A percentile compares a stretch with the other conserved stretches of the same genome.
Evolutionary conservation across 2,329 filamentous ascomycete species (phyloP).

Genomic region (Clathrospora elynae): DNA sequence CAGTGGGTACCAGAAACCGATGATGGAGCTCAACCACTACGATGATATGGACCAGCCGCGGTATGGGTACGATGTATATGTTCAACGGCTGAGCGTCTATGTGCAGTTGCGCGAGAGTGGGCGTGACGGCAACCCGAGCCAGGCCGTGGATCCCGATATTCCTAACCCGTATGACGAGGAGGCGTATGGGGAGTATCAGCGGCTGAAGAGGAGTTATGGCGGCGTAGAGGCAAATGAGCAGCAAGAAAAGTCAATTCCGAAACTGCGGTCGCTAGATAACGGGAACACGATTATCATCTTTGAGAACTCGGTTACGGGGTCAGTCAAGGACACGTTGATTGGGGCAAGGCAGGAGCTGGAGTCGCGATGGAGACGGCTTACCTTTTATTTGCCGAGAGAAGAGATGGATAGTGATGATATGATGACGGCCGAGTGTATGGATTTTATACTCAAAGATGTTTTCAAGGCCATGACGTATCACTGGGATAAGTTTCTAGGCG

Average conservation of each 20-base stretch:
- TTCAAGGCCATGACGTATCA: conserved; percentile 54
- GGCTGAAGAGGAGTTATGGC: conserved; percentile 38
- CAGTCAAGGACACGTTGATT: conserved; percentile 57
- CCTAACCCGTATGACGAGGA: conserved; percentile 53
- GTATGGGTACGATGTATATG: conserved; percentile 57
- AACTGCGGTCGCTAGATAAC: conserved; percentile 55
- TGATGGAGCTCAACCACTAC: conserved; percentile 59
- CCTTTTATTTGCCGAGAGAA: conserved; percentile 56
- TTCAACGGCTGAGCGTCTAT: conserved; percentile 57
- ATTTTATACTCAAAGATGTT: conserved; percentile 56
- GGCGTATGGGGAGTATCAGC: conserved; percentile 42
- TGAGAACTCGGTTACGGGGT: conserved; percentile 56
- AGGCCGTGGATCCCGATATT: conserved; percentile 50
- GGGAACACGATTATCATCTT: conserved; percentile 58
- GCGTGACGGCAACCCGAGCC: conserved; percentile 49
- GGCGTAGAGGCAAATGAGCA: conserved; percentile 36
- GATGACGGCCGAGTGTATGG: conserved; percentile 56
- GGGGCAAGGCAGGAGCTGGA: conserved; percentile 58
- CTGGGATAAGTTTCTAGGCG: conserved; percentile 55
- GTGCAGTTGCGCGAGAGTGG: conserved; percentile 55
- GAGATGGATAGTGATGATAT: conserved; percentile 51
- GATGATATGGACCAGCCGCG: conserved; percentile 51
- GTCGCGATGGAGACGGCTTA: conserved; percentile 58
- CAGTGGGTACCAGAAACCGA: conserved; percentile 48
- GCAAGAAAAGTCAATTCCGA: conserved; percentile 48